Conservation (phyloP, 768 basidiomycete genomes). For the Boletus subparvulus region DNA sequence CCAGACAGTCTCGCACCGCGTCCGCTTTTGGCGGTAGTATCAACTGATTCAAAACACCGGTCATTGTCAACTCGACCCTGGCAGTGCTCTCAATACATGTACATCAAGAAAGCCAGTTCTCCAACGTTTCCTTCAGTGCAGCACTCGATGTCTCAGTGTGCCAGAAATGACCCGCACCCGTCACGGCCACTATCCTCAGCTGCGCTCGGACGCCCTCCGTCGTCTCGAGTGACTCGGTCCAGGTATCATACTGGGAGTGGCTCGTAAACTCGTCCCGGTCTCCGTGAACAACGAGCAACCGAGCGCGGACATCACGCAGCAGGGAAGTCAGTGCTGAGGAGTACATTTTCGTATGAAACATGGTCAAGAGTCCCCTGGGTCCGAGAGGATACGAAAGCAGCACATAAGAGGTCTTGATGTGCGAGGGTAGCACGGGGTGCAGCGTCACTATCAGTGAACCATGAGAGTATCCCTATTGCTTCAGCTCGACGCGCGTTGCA, state of each 20-base stretch:
- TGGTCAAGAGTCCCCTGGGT: constrained; percentile 63
- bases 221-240: constrained; percentile 45
- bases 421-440: constrained; percentile 51
- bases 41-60: background rate
- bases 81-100: background rate
- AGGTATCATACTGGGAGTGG: constrained; percentile 50
- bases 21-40: constrained; percentile 18
- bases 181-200: constrained; percentile 39
- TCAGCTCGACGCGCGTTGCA: constrained; percentile 5
- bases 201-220: constrained; percentile 24
- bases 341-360: constrained; percentile 63
- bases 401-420: constrained; percentile 60
- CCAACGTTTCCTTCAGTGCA: constrained; percentile 20
- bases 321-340: constrained; percentile 49
- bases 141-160: constrained; percentile 31
- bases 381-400: constrained; percentile 77
- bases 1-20: background rate
- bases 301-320: constrained; percentile 43
- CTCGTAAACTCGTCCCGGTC: constrained; percentile 72
- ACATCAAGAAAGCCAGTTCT: constrained; percentile 21
- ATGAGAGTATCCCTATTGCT: constrained; percentile 77
- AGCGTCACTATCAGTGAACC: constrained; percentile 73
- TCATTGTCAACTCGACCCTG: constrained; percentile 7
- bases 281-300: constrained; percentile 66
- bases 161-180: constrained; percentile 70